These are phyloP conservation scores for Byssochlamys sp. DNA, from an alignment of 2,329 filamentous ascomycete genomes.

Conservation along the genomic window DNA sequence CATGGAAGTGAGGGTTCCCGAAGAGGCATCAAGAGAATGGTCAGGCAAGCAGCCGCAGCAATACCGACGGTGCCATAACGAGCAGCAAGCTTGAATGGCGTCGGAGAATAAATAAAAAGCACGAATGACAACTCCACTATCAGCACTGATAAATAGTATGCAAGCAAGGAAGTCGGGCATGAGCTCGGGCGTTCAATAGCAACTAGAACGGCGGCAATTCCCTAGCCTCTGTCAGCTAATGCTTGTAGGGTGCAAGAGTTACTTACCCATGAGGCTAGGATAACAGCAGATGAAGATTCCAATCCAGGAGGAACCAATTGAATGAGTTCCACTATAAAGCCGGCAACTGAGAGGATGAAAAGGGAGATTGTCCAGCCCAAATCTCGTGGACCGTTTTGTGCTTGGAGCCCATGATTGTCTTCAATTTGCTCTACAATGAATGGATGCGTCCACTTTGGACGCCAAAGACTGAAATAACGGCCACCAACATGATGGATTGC, in stretches of 20 bases:
- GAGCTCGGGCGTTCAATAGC: conserved; percentile 31
- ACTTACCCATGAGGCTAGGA: conserved; percentile 31
- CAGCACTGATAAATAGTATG: conserved; percentile 23
- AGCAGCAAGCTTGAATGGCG: conserved; percentile 9
- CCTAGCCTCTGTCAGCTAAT: conserved; percentile 20
- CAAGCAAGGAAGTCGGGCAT: conserved; percentile 31
- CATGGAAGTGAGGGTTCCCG: conserved; percentile 48
- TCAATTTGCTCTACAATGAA: conserved; percentile 41
- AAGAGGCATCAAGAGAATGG: conserved; percentile 61
- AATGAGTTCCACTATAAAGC: conserved; percentile 23
- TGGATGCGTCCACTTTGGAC: conserved; percentile 43
- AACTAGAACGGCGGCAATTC: conserved; percentile 25
- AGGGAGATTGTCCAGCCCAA: conserved; percentile 29
- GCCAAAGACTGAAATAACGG: conserved; percentile 14
- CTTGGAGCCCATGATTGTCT: conserved; percentile 19
- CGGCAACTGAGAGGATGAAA: conserved; percentile 28
- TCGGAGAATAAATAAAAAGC: conserved; percentile 11
- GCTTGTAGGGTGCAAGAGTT: conserved; percentile 8
- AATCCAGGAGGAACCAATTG: conserved; percentile 15
- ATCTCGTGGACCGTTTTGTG: conserved; percentile 15
- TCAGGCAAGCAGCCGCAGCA: conserved; percentile 39
- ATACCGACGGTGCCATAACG: conserved; percentile 26
- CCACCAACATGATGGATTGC: conserved; percentile 20
- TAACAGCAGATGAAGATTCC: conserved; percentile 13
- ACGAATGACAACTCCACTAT: conserved; percentile 26